A percentile compares a stretch with the other conserved stretches of the same genome.
Evolutionary conservation across 2,329 filamentous ascomycete genomes (phyloP).

Genomic region (Annulohypoxylon truncatum): DNA sequence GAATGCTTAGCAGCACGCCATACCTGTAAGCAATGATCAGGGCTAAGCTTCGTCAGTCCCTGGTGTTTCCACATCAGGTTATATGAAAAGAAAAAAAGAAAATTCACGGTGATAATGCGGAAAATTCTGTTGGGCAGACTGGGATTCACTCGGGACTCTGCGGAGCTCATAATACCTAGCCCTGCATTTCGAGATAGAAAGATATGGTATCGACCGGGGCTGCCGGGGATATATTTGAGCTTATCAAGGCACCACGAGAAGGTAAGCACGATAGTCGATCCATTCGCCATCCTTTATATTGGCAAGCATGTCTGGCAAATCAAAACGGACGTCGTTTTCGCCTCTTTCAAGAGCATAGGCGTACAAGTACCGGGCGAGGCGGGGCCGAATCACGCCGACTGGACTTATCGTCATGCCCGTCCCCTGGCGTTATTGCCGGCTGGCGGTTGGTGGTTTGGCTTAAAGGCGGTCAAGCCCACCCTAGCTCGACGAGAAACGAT

Average conservation of each 20-base stretch:
- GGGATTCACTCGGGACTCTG: not conserved
- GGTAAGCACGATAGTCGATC: conserved; percentile 5
- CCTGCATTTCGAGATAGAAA: not conserved
- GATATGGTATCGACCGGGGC: conserved; percentile 10
- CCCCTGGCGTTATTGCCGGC: conserved; percentile 15
- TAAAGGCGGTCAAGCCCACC: conserved; percentile 29
- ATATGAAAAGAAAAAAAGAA: no score
- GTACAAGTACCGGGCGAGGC: not conserved
- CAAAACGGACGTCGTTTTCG: not conserved
- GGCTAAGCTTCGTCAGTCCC: not conserved
- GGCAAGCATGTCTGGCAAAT: conserved; percentile 22
- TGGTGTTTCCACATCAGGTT: conserved; percentile 1
- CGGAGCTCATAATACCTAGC: not conserved
- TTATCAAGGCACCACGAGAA: conserved; percentile 27
- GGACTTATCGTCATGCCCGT: conserved; percentile 15
- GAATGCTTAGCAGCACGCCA: conserved; percentile 10
- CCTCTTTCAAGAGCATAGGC: not conserved
- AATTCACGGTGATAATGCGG: not conserved
- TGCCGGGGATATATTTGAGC: conserved; percentile 8
- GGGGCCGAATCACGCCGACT: conserved; percentile 20
- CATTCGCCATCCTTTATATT: conserved; percentile 23
- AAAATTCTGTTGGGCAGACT: conserved; percentile 4
- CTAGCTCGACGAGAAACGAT: not conserved
- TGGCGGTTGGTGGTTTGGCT: conserved; percentile 6
- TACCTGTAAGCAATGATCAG: not conserved